A percentile compares a stretch with the other conserved stretches of the same genome.
Conservation (phyloP, 805 yeast genomes). For the Saccharomycopsis selenospora region DNA sequence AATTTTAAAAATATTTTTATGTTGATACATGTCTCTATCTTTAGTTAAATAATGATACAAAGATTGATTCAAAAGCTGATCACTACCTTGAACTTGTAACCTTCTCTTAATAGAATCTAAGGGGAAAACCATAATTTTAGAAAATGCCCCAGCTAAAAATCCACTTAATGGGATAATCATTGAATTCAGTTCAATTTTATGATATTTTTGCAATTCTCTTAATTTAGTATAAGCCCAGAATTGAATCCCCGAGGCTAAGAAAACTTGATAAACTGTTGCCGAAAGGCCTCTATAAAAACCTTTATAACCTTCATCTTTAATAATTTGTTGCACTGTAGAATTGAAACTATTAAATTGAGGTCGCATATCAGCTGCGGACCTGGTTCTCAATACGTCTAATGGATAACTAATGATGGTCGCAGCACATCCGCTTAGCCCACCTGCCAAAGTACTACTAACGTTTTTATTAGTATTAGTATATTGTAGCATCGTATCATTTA, state of each 20-base stretch:
- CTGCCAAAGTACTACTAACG: slow-evolving; percentile 42
- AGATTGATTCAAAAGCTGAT: background rate
- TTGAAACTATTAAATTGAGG: slow-evolving; percentile 30
- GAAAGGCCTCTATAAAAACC: slow-evolving; percentile 46
- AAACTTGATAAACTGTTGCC: slow-evolving; percentile 32
- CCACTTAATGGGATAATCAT: slow-evolving; percentile 54
- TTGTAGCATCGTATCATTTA: slow-evolving; percentile 38
- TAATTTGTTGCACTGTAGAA: slow-evolving; percentile 32
- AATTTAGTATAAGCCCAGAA: slow-evolving; percentile 17
- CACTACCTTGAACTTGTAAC: slow-evolving; percentile 52
- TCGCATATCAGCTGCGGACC: slow-evolving; percentile 56
- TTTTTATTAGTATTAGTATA: slow-evolving; percentile 23
- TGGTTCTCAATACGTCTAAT: slow-evolving; percentile 79
- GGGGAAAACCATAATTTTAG: slow-evolving; percentile 77
- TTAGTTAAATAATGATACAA: slow-evolving; percentile 9
- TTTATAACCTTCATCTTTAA: slow-evolving; percentile 29
- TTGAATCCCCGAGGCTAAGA: slow-evolving; percentile 17
- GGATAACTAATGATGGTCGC: slow-evolving; percentile 81
- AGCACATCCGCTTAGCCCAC: slow-evolving; percentile 67
- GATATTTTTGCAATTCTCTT: slow-evolving; percentile 30
- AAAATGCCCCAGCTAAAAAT: slow-evolving; percentile 62
- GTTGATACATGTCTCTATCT: slow-evolving; percentile 7
- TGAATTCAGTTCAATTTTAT: slow-evolving; percentile 18
- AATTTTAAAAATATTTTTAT: slow-evolving; percentile 9
- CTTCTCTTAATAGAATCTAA: slow-evolving; percentile 77